Conservation (phyloP, 23 red algal genomes). For the Agarophyton chilense region DNA sequence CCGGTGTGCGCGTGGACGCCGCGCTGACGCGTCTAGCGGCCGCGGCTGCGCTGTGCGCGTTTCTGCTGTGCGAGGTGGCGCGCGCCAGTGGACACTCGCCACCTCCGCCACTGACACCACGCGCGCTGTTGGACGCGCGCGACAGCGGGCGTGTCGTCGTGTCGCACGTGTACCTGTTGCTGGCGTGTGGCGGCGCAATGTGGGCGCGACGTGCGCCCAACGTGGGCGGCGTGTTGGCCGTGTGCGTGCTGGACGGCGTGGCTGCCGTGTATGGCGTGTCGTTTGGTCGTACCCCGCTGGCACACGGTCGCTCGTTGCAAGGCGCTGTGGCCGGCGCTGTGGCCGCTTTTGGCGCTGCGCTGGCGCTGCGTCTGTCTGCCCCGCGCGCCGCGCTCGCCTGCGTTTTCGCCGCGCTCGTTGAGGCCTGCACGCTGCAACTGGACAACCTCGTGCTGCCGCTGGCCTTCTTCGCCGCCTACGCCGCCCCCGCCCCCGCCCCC, state of each 20-base stretch:
- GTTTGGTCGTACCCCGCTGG: constrained; percentile 52
- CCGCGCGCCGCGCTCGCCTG: neutral
- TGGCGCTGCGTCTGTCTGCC: neutral
- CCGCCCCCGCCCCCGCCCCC: neutral
- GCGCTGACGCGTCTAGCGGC: constrained; percentile 35
- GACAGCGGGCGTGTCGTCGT: constrained; percentile 73
- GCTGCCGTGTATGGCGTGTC: constrained; percentile 55
- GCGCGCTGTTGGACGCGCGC: constrained; percentile 80
- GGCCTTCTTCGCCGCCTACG: constrained; percentile 19
- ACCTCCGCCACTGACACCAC: too few relatives aligned
- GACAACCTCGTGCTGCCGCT: constrained; percentile 80
- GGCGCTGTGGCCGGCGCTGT: constrained; percentile 57
- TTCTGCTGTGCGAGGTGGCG: constrained; percentile 23
- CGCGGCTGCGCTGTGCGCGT: constrained; percentile 37
- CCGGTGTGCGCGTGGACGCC: neutral
- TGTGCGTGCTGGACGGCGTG: constrained; percentile 71
- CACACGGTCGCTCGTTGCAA: constrained; percentile 55
- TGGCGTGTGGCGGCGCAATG: constrained; percentile 67
- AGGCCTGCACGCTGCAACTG: constrained; percentile 81
- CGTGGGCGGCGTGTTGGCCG: constrained; percentile 57
- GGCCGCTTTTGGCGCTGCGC: neutral
- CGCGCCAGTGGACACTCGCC: constrained; percentile 39
- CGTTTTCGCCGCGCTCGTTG: constrained; percentile 36
- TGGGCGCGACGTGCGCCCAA: constrained; percentile 29
- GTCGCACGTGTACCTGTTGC: constrained; percentile 82